Base-by-base conservation (phyloP, 2,329 filamentous ascomycete species). In the Aphanoascus verrucosus region DNA sequence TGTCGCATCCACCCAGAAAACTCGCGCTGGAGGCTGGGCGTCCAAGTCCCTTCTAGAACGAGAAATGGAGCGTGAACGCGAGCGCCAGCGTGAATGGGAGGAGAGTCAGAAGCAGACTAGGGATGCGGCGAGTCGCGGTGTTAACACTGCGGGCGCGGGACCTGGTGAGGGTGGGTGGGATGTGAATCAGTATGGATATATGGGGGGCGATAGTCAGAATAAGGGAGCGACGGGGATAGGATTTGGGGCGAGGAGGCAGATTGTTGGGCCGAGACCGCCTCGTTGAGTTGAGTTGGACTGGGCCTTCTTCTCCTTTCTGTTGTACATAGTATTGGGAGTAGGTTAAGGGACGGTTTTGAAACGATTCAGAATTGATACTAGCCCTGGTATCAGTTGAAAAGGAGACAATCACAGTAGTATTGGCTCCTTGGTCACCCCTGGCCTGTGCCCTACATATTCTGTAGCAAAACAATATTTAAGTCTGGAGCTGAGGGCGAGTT, bases 31-130 rank as follows among this genome's bases (percentile, higher is more conserved):
- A 17, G 78, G 77, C 1, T 82, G 78, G 79, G 79, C 79, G 0
- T 77, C 74, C n/a, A 82, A 81, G 62, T 81, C 78, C 2, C 71
- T 84, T 1, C 72, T 84, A 2, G 80, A 83, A 62, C 76, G 80
- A 6, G 81, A 84, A 59, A 84, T 83, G 81, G 81, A 84, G 63
- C 77, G 79, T 17, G 81, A 84, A 62, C 75, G 81, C 14, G 78
- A 82, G 61, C 74, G 81, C 45, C 81, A 84, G 62, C 72, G 74
- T 37, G 81, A 84, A 56, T 84, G 81, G 81, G 81, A 84, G 62
- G 77, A 81, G 43, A 70, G 70, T 17, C 81, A 84, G 63, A 72
- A 77, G 50, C 72, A 69, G 14, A 70, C 74, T 1, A 68, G 72
- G 51, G 71, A 70, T 32, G 74, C 74, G 0, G 71, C 74, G 1